phyloP scores from a whole-genome alignment of 805 yeast species.

The Starmera dryadoides region DNA sequence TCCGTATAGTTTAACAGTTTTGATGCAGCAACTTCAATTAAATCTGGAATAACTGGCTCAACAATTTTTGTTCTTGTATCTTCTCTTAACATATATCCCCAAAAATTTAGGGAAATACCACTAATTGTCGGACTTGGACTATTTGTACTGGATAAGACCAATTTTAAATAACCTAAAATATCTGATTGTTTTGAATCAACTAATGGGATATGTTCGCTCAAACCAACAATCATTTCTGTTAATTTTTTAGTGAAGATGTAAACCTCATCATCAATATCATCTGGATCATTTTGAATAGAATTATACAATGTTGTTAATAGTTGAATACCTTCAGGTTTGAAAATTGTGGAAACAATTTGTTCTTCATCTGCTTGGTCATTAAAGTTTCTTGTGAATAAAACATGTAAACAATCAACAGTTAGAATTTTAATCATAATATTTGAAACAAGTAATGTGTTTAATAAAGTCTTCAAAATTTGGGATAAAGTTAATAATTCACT shows the following conservation, averaged over 20 bases:
- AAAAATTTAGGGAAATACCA: slow-evolving; percentile 85
- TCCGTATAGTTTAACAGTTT: slow-evolving; percentile 69
- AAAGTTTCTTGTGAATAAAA: slow-evolving; percentile 75
- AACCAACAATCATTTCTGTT: slow-evolving; percentile 86
- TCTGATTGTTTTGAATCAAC: slow-evolving; percentile 44
- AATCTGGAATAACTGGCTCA: slow-evolving; percentile 49
- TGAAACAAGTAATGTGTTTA: slow-evolving; percentile 48
- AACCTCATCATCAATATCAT: slow-evolving; percentile 69
- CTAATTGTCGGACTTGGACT: slow-evolving; percentile 86
- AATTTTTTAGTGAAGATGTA: slow-evolving; percentile 83
- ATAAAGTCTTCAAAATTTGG: slow-evolving; percentile 56
- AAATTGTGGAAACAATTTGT: slow-evolving; percentile 72
- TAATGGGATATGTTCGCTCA: slow-evolving; percentile 69
- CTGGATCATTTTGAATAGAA: slow-evolving; percentile 44
- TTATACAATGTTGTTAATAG: slow-evolving; percentile 62
- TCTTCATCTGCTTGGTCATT: slow-evolving; percentile 60
- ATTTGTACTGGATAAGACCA: slow-evolving; percentile 73
- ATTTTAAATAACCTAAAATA: slow-evolving; percentile 56
- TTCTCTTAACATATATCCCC: slow-evolving; percentile 84
- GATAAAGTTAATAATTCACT: slow-evolving; percentile 66
- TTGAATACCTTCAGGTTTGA: slow-evolving; percentile 64
- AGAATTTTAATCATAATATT: slow-evolving; percentile 68
- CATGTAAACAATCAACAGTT: slow-evolving; percentile 88
- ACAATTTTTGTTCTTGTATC: slow-evolving; percentile 55
- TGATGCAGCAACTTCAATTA: slow-evolving; percentile 71